Percentiles rank a stretch among this genome's conserved stretches.
These are phyloP conservation scores for Trichoderma pleuroti DNA, from an alignment of 2,329 filamentous ascomycete genomes.

Conservation along the genomic window DNA sequence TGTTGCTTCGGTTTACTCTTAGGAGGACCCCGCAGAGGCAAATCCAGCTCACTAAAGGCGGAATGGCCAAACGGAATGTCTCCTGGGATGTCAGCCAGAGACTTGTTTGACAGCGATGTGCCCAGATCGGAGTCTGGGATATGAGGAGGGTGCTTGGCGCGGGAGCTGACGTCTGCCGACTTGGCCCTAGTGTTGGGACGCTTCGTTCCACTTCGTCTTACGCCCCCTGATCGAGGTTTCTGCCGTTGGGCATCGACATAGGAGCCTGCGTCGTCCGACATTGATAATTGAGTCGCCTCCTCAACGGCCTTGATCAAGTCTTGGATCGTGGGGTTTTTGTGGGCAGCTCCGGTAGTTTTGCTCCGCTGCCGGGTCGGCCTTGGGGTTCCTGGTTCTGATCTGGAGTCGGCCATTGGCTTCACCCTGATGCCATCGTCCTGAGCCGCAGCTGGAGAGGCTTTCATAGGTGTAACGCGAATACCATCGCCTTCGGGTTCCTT, in stretches of 20 bases:
- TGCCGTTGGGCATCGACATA: constrained; percentile 34
- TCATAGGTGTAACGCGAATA: constrained; percentile 42
- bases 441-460: constrained; percentile 25
- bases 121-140: constrained; percentile 33
- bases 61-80: constrained; percentile 64
- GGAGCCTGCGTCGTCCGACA: constrained; percentile 34
- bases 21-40: constrained; percentile 49
- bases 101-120: constrained; percentile 44
- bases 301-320: constrained; percentile 30
- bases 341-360: constrained; percentile 29
- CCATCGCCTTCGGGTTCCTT: constrained; percentile 34
- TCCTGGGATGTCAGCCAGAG: constrained; percentile 51
- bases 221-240: constrained; percentile 28
- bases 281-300: constrained; percentile 26
- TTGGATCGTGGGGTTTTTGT: constrained; percentile 23
- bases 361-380: constrained; percentile 26
- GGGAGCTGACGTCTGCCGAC: constrained; percentile 29
- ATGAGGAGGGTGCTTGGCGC: constrained; percentile 29
- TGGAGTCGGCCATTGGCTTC: constrained; percentile 28
- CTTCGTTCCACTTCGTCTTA: constrained; percentile 28
- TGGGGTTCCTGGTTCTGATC: constrained; percentile 25
- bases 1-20: constrained; percentile 40
- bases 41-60: constrained; percentile 62
- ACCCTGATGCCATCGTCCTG: constrained; percentile 34
- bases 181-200: constrained; percentile 18